Conservation (phyloP, 2,329 filamentous ascomycete species). For the Lasiodiplodia theobromae region DNA sequence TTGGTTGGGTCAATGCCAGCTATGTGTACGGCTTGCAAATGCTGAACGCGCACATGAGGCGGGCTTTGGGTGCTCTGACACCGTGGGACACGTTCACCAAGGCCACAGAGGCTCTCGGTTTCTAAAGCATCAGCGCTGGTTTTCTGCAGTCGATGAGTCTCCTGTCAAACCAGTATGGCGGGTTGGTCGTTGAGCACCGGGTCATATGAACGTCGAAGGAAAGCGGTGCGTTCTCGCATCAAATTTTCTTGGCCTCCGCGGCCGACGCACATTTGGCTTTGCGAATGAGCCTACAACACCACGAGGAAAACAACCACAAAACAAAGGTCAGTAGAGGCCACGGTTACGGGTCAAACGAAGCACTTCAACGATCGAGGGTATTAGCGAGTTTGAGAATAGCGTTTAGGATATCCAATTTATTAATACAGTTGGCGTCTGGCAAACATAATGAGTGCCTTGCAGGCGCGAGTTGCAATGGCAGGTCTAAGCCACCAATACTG, state of each 20-base stretch:
- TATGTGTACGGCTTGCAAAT: slow-evolving; percentile 94
- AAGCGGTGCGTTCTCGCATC: neutral
- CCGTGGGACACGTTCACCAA: slow-evolving; percentile 83
- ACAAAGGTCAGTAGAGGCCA: neutral
- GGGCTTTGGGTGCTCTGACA: slow-evolving; percentile 86
- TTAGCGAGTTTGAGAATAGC: slow-evolving; percentile 7
- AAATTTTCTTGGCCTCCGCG: neutral
- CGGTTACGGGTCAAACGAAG: neutral
- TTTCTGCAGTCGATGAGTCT: too few relatives aligned
- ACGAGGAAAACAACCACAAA: neutral
- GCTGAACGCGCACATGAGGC: slow-evolving; percentile 85
- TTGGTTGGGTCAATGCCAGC: slow-evolving; percentile 98
- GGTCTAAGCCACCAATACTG: neutral
- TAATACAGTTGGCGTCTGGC: neutral
- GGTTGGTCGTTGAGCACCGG: neutral
- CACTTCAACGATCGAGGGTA: neutral
- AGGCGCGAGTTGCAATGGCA: too few relatives aligned
- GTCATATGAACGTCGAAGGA: neutral
- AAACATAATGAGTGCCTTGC: neutral
- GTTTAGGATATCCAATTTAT: slow-evolving; percentile 10
- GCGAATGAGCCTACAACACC: neutral
- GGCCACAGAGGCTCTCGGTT: slow-evolving; percentile 58
- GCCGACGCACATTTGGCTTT: neutral
- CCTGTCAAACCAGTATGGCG: neutral
- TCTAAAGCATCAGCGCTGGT: slow-evolving; percentile 9